Evolutionary conservation across 306 rosid species (phyloP), one percentile per base, ranked within the genome.

Genomic region (Quercus dentata): DNA sequence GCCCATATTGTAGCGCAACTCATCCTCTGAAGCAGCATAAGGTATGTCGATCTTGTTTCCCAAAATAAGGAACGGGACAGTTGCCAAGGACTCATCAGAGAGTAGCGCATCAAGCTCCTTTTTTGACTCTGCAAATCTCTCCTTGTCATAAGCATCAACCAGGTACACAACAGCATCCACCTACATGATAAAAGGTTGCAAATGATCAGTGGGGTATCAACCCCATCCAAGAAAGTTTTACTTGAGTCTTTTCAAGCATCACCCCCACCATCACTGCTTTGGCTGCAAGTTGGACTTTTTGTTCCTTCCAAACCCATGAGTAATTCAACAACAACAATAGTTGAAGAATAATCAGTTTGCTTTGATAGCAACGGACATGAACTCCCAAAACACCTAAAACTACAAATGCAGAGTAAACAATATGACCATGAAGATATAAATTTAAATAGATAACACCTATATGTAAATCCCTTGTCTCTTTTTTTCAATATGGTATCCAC

Each of bases 11-110:
- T 81, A 80, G 3, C 94, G 93, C 14, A 92, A 75, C 80, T 90
- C 94, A 2, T 90, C 97, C 87, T 92, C 97, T 6, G 97, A 92
- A 5, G 97, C 90, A 0, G 97, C 94, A 78, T 84, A 86, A 57
- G 97, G 94, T 20, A 90, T 27, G 90, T 92, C 97, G 3, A 92
- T 92, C 87, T 92, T 92, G 89, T 92, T 92, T 35, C 97, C 97
- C 73, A 92, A 81, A 57, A 92, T 87, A 59, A 92, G 94, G 76
- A 92, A 92, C 25, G 97, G 97, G 58, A 80, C 94, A 78, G 64
- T 85, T 51, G 87, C 88, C 49, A 92, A 71, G 13, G 91, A 83
- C 75, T 89, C 97, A 9, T 92, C 97, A 5, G 92, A 85, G 51
- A 90, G 93, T 56, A 92, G 93, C 10, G 97, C 97, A 73, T 92